Evolutionary conservation across 1,139 yeast species (phyloP), one percentile per base, ranked within the genome.

Genomic region (Debaryomyces sp.): DNA sequence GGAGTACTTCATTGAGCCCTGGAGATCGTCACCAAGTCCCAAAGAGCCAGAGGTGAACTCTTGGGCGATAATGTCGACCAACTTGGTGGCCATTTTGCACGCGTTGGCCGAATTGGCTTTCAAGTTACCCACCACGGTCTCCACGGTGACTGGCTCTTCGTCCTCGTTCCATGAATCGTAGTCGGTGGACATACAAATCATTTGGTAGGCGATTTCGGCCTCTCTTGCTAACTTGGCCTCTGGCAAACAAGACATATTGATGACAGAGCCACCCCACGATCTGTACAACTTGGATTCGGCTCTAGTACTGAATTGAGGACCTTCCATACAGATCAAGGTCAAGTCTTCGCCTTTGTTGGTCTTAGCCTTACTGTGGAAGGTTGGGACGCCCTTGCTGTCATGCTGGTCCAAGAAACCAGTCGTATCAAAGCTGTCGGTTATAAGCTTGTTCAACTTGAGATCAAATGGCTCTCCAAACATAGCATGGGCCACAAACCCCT

Each of bases 171-270:
- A 94, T 21, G 99, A 96, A 66, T 94, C 99, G 69, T 95, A 94
- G 69, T 95, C 99, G 15, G 99, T 94, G 2, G 96, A 87, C 99
- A 94, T 95, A 73, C 99, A 94, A 55, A 94, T 82, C 97, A 94
- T 94, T 70, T 92, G 98, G 71, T 95, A 94, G 32, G 96, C 81
- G 56, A 94, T 87, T 69, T 94, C 99, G 32, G 98, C 97, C 71
- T 94, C 99, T 64, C 96, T 84, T 9, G 99, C 99, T 57, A 94
- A 80, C 70, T 94, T 95, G 37, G 96, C 87, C 71, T 94, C 99
- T 23, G 99, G 99, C 50, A 94, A 71, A 49, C 90, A 95, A 47
- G 96, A 87, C 99, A 94, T 94, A 73, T 94, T 94, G 68, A 95
- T 94, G 46, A 94, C 96, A 34, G 90, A 82, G 9, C 97, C 99